Base-by-base conservation (phyloP, 768 basidiomycete genomes). In the Tubosaeta sp. region DNA sequence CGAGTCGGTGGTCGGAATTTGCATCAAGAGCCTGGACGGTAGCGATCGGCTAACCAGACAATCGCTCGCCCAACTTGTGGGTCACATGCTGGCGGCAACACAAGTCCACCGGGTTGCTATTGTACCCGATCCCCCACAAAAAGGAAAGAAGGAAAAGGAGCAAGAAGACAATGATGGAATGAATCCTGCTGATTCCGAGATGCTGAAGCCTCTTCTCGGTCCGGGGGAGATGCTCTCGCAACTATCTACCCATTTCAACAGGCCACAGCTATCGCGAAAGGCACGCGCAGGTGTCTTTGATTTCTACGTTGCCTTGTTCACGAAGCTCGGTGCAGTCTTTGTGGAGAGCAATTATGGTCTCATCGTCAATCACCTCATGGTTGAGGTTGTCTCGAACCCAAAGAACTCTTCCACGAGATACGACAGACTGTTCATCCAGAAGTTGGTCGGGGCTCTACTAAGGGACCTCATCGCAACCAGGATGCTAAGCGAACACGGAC, bases 401-500 rank as follows among this genome's bases (percentile, higher is more conserved):
- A 75, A 82, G 39, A 83, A 75, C 51, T 69, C 69, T 36, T 63
- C 72, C 6, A 78, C 81, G 7, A 77, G 87, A 55, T 87, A 91
- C 62, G 96, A 98, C 29, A 76, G 76, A 1, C 66, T 97, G 2
- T 72, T 87, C 9, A 74, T 86, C 3, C 76, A 92, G 29, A 84
- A 82, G 27, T 71, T 90, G 14, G 85, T 93, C 24, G 84, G 83
- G 3, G 78, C 92, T 29, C 60, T 98, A 11, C 69, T 97, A 25
- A 76, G 93, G 45, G 91, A 96, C 58, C 77, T 97, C 24, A 83
- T 99, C 39, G 92, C 90, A 2, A 83, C 88, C 2, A 74, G 94
- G 53, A 86, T 96, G 78, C 70, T 98, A 56, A 88, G 88, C 53
- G 95, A 99, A 62, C 90, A 93, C 63, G 94, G 88, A 0, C 95